Evolutionary conservation across 257 asterid genomes (phyloP), one percentile per base, ranked within the genome.

Genomic region (Ocimum tenuiflorum): DNA sequence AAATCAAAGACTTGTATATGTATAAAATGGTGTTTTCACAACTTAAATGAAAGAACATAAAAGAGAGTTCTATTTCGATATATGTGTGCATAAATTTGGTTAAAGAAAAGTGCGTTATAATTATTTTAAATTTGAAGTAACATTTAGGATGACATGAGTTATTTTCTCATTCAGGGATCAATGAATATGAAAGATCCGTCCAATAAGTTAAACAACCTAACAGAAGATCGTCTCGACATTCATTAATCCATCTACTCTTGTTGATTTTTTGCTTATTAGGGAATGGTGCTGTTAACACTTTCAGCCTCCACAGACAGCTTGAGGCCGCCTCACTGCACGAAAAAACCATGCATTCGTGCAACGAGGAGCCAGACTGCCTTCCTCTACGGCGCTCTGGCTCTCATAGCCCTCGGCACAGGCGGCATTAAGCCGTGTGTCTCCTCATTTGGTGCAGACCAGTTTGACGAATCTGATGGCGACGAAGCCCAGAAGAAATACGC

Each of bases 341-440:
- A 58, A 33, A 73, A 7, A 43, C 89, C 94, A 2, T 89, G 94
- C 81, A 56, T 20, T 35, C 79, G 81, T 7, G 85, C 96, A 17
- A 62, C 88, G 10, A 33, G 23, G 4, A 14, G 41, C 67, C 91
- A 86, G 43, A 85, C 75, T 1, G 76, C 79, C 2, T 80, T 85
- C 68, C 85, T 89, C 10, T 89, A 81, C 63, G 73, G 77, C 8
- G 79, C 96, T 1, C 27, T 85, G 7, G 80, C 72, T n/a, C 89
- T 89, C 0, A 85, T 89, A 6, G 95, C 92, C 52, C 78, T 89
- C 0, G 96, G 96, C 41, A 89, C 96, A 0, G 92, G 96, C 0
- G 96, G 96, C 10, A 88, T 88, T 71, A 88, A 88, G 82, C 91
- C 95, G 1, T 88, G 96, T 57, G 92, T 86, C 15, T 89, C 96